These are phyloP conservation scores for Tricholoma bakamatsutake DNA, from an alignment of 768 basidiomycete genomes.

Conservation along the genomic window DNA sequence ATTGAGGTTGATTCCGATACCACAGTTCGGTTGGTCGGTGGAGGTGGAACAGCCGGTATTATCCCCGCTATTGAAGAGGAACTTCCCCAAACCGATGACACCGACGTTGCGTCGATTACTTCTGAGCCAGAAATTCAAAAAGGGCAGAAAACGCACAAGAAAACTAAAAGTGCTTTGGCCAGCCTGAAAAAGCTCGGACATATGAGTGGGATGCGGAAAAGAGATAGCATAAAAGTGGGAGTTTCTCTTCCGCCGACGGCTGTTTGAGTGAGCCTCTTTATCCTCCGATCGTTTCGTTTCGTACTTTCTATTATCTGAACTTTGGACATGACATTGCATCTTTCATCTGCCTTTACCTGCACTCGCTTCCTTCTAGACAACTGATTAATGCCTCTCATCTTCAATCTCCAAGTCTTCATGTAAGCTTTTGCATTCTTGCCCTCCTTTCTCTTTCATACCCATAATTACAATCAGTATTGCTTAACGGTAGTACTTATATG, in stretches of 20 bases:
- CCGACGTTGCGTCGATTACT: conserved; percentile 32
- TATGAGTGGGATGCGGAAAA: conserved; percentile 42
- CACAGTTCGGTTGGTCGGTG: conserved; percentile 57
- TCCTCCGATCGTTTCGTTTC: background rate
- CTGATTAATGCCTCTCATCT: conserved; percentile 16
- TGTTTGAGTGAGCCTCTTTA: background rate
- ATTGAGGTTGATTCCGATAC: conserved; percentile 26
- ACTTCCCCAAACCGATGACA: conserved; percentile 26
- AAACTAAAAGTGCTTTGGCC: conserved; percentile 52
- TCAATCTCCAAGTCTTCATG: conserved; percentile 1
- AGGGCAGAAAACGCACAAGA: conserved; percentile 39
- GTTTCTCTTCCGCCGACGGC: background rate
- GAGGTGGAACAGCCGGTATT: conserved; percentile 39
- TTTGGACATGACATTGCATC: conserved; percentile 1
- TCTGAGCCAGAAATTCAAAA: conserved; percentile 23
- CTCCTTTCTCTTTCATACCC: conserved; percentile 14
- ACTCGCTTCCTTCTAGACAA: conserved; percentile 4
- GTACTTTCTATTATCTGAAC: background rate
- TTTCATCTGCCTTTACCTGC: background rate
- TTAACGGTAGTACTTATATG: background rate
- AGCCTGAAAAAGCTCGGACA: conserved; percentile 51
- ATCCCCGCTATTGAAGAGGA: conserved; percentile 24
- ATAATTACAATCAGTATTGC: conserved; percentile 3
- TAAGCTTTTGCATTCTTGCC: conserved; percentile 5
- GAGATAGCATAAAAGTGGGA: conserved; percentile 43